Evolutionary conservation across 2,329 filamentous ascomycete genomes (phyloP).

Genomic region (Stachybotrys chlorohalonatus): DNA sequence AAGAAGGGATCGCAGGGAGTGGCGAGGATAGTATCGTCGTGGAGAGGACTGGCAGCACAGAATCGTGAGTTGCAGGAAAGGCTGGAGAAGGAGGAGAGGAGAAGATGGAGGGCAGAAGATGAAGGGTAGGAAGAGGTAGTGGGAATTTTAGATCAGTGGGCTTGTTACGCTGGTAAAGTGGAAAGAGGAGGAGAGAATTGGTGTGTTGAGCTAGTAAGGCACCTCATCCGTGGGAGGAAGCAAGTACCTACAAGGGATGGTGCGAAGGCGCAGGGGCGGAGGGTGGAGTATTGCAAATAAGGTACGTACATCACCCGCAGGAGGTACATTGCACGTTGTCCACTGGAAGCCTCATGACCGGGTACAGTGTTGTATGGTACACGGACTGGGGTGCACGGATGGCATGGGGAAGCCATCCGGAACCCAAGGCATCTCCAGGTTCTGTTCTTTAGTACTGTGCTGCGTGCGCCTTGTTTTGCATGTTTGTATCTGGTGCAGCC

Average conservation of each 20-base stretch:
- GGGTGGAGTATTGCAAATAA: too few relatives aligned
- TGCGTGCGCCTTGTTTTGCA: too few relatives aligned
- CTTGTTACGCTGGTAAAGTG: neutral
- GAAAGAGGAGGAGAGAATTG: neutral
- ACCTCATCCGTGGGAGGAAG: neutral
- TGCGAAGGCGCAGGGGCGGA: too few relatives aligned
- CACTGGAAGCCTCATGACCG: neutral
- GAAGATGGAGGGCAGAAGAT: neutral
- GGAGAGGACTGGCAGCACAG: too few relatives aligned
- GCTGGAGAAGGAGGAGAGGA: too few relatives aligned
- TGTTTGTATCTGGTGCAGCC: too few relatives aligned
- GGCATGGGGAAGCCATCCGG: neutral
- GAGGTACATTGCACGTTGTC: too few relatives aligned
- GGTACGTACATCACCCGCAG: neutral
- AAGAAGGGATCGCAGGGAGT: constrained; percentile 7
- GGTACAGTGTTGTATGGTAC: neutral
- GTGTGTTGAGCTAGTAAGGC: neutral
- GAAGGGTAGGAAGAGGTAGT: neutral
- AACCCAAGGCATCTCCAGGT: neutral
- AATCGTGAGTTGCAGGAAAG: too few relatives aligned
- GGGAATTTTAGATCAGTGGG: neutral
- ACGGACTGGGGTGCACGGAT: neutral
- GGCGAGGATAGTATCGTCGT: neutral
- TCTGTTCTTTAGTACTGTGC: neutral
- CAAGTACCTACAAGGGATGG: too few relatives aligned